phyloP scores from a whole-genome alignment of 495 filamentous ascomycete genomes.

The Aspergillus wentii region DNA sequence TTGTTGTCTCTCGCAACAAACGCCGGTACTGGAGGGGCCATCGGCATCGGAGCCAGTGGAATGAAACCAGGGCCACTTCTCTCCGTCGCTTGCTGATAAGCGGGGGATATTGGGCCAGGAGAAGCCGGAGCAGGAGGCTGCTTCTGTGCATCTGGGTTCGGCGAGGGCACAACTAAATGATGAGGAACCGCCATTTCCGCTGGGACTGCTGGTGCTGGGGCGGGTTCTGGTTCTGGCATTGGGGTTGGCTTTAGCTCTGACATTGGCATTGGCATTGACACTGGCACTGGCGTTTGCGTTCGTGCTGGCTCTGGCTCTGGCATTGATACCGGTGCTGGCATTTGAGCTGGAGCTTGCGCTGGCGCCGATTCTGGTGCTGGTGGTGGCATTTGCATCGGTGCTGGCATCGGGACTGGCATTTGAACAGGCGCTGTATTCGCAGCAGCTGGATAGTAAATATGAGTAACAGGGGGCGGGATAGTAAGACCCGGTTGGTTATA shows the following conservation, averaged over 20 bases:
- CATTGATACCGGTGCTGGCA: background rate
- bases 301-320: background rate
- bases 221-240: background rate
- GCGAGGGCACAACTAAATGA: slow-evolving; percentile 25
- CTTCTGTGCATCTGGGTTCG: slow-evolving; percentile 12
- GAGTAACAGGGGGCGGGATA: slow-evolving; percentile 4
- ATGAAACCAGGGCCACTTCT: slow-evolving; percentile 40
- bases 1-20: no score
- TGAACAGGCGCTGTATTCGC: slow-evolving; percentile 15
- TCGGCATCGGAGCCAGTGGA: no score
- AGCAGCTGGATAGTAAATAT: slow-evolving; percentile 9
- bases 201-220: slow-evolving; percentile 7
- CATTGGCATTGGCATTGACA: slow-evolving; percentile 20
- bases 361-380: slow-evolving; percentile 14
- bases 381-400: background rate
- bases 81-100: slow-evolving; percentile 34
- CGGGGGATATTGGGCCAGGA: slow-evolving; percentile 36
- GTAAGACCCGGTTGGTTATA: slow-evolving; percentile 1
- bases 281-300: slow-evolving; percentile 6
- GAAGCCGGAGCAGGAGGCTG: slow-evolving; percentile 7
- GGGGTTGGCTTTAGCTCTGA: no score
- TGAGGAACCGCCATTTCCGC: slow-evolving; percentile 20
- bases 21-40: no score
- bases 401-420: no score
- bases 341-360: slow-evolving; percentile 17